Percentiles rank a stretch among this genome's conserved stretches.
Evolutionary conservation across 2,329 filamentous ascomycete genomes (phyloP).

Genomic region (Pseudogymnoascus sp.): DNA sequence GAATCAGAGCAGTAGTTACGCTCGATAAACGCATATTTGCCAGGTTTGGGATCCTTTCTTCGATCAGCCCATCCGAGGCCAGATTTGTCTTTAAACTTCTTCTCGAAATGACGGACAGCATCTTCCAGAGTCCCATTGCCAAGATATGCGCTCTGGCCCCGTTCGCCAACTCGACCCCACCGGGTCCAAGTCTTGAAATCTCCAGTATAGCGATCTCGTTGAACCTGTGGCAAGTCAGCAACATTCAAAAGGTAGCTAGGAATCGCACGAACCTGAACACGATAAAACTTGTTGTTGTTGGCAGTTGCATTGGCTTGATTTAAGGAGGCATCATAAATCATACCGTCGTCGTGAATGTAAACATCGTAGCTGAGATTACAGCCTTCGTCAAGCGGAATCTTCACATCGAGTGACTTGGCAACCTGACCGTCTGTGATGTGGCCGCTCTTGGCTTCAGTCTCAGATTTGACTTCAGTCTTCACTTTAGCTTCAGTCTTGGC

Average conservation of each 20-base stretch:
- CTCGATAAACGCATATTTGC: slow-evolving; percentile 76
- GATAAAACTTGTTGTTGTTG: slow-evolving; percentile 82
- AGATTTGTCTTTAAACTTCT: slow-evolving; percentile 56
- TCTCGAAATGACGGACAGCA: slow-evolving; percentile 46
- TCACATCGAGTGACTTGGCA: slow-evolving; percentile 38
- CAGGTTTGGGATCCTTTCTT: slow-evolving; percentile 48
- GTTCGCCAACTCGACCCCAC: slow-evolving; percentile 70
- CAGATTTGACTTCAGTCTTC: slow-evolving; percentile 1
- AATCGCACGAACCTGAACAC: slow-evolving; percentile 50
- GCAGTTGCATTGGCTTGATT: slow-evolving; percentile 65
- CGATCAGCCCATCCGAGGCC: slow-evolving; percentile 50
- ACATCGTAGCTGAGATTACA: slow-evolving; percentile 41
- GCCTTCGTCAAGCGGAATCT: slow-evolving; percentile 45
- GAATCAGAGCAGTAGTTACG: slow-evolving; percentile 65
- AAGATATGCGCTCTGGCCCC: slow-evolving; percentile 41
- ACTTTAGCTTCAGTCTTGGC: slow-evolving; percentile 16
- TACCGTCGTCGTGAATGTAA: slow-evolving; percentile 55
- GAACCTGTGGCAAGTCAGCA: neutral
- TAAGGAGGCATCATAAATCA: slow-evolving; percentile 71
- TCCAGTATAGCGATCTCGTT: slow-evolving; percentile 17
- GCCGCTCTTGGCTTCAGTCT: slow-evolving; percentile 14
- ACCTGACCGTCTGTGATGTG: slow-evolving; percentile 38
- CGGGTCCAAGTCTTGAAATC: slow-evolving; percentile 61
- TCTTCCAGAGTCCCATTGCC: slow-evolving; percentile 35
- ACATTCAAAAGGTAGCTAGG: neutral